A percentile compares a stretch with the other conserved stretches of the same genome.
Evolutionary conservation across 257 asterid genomes (phyloP).

Genomic region (Gentiana macrophylla): DNA sequence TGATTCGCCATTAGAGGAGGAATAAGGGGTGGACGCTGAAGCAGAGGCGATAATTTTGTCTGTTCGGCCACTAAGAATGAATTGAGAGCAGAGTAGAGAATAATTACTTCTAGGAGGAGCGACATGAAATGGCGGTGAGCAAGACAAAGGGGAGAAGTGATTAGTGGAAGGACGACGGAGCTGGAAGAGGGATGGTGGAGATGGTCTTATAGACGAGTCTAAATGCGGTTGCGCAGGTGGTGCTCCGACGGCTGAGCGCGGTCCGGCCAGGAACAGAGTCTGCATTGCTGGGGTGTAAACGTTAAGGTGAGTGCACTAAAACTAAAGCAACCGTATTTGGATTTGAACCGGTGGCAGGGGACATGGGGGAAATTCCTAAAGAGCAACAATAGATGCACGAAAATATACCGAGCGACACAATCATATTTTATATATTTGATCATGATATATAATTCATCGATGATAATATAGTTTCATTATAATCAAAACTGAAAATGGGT

Average conservation of each 20-base stretch:
- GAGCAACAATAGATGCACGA: too few relatives aligned
- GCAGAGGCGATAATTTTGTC: constrained; percentile 31
- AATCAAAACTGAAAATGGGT: too few relatives aligned
- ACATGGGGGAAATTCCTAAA: too few relatives aligned
- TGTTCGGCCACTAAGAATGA: constrained; percentile 17
- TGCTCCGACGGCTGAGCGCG: constrained; percentile 41
- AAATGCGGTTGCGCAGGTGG: constrained; percentile 25
- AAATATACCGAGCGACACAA: too few relatives aligned
- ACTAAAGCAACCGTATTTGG: too few relatives aligned
- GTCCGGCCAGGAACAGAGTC: constrained; percentile 68
- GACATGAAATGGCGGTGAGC: constrained; percentile 25
- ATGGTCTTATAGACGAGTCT: constrained; percentile 15
- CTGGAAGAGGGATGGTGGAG: constrained; percentile 11
- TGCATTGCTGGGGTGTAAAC: constrained; percentile 39
- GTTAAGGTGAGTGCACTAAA: too few relatives aligned
- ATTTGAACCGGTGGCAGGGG: too few relatives aligned
- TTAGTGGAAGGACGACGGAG: constrained; percentile 13
- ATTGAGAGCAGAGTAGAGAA: constrained; percentile 26
- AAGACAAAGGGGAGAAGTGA: constrained; percentile 10
- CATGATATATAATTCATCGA: too few relatives aligned
- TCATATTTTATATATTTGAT: too few relatives aligned
- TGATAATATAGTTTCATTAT: too few relatives aligned
- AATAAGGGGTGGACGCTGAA: constrained; percentile 35
- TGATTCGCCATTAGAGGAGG: constrained; percentile 48
- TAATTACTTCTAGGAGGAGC: constrained; percentile 26